Percentiles rank a stretch among this genome's conserved stretches.
phyloP scores from a whole-genome alignment of 352 stramenopile genomes.

The Pythium rhizo-oryzae region DNA sequence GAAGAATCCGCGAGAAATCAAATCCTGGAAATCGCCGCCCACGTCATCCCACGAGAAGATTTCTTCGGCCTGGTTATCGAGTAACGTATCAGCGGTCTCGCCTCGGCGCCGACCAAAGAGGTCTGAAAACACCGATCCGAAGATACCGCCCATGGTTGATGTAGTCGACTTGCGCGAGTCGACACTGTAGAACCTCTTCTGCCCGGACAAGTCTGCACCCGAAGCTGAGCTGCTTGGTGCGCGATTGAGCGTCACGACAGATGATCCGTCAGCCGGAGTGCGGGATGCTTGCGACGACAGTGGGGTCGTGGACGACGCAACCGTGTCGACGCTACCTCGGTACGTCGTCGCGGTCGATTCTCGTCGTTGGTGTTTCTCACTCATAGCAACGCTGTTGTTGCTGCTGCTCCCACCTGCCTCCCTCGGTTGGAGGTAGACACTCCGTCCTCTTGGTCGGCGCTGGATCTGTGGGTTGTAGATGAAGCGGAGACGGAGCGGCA shows the following conservation, averaged over 20 bases:
- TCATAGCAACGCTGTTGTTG: slow-evolving; percentile 12
- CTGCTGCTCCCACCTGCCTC: neutral
- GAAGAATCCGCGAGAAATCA: slow-evolving; percentile 72
- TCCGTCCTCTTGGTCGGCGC: slow-evolving; percentile 31
- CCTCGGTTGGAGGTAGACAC: slow-evolving; percentile 22
- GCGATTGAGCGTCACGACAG: slow-evolving; percentile 4
- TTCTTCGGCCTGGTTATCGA: slow-evolving; percentile 46
- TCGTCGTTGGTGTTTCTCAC: slow-evolving; percentile 23
- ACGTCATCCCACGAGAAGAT: slow-evolving; percentile 79
- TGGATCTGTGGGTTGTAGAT: slow-evolving; percentile 60
- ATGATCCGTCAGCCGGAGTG: neutral
- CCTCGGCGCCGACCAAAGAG: slow-evolving; percentile 66
- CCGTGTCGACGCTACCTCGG: slow-evolving; percentile 19
- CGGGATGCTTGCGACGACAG: slow-evolving; percentile 14
- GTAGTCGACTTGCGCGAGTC: slow-evolving; percentile 46
- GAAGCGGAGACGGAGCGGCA: slow-evolving; percentile 71
- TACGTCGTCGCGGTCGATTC: slow-evolving; percentile 19
- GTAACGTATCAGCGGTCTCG: slow-evolving; percentile 50
- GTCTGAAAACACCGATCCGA: slow-evolving; percentile 69
- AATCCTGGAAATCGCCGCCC: slow-evolving; percentile 53
- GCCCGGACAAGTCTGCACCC: neutral
- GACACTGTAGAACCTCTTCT: slow-evolving; percentile 55
- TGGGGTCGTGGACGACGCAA: slow-evolving; percentile 8
- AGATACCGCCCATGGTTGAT: slow-evolving; percentile 35
- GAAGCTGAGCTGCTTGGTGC: slow-evolving; percentile 21